A percentile compares a stretch with the other conserved stretches of the same genome.
Conservation (phyloP, 805 yeast species). For the Candida ficus region DNA sequence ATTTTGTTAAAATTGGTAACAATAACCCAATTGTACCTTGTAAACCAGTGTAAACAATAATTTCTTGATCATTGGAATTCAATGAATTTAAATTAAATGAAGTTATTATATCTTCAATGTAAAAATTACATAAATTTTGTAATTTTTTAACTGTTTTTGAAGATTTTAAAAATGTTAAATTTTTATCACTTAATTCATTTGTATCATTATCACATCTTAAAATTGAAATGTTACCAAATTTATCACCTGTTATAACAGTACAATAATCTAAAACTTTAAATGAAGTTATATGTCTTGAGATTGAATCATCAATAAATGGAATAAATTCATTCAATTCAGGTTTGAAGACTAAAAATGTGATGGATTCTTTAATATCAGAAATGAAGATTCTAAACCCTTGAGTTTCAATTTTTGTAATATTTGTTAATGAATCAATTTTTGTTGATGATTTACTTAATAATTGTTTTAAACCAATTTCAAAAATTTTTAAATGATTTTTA, state of each 20-base stretch:
- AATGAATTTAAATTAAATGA: slow-evolving; percentile 50
- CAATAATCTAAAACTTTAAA: slow-evolving; percentile 61
- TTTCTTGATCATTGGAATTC: slow-evolving; percentile 59
- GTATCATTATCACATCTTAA: slow-evolving; percentile 53
- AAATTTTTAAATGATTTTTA: slow-evolving; percentile 48
- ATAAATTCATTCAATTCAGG: slow-evolving; percentile 43
- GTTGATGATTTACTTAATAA: slow-evolving; percentile 61
- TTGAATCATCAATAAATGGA: slow-evolving; percentile 64
- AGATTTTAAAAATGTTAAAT: slow-evolving; percentile 33
- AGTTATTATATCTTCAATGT: slow-evolving; percentile 65
- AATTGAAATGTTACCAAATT: slow-evolving; percentile 74
- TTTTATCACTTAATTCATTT: slow-evolving; percentile 43
- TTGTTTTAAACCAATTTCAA: slow-evolving; percentile 76
- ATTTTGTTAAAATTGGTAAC: slow-evolving; percentile 56
- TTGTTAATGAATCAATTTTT: slow-evolving; percentile 36
- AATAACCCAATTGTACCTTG: slow-evolving; percentile 79
- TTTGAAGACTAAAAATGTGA: slow-evolving; percentile 51
- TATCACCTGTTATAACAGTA: slow-evolving; percentile 81
- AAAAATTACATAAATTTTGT: slow-evolving; percentile 49
- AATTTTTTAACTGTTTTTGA: slow-evolving; percentile 44
- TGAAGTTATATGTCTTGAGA: slow-evolving; percentile 62
- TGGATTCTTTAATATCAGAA: slow-evolving; percentile 69
- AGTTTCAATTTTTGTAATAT: slow-evolving; percentile 49
- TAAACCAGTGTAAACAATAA: slow-evolving; percentile 66
- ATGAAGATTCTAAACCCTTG: slow-evolving; percentile 57